Evolutionary conservation across 1,139 yeast species (phyloP).

Genomic region (Tardiomyces depauwii): DNA sequence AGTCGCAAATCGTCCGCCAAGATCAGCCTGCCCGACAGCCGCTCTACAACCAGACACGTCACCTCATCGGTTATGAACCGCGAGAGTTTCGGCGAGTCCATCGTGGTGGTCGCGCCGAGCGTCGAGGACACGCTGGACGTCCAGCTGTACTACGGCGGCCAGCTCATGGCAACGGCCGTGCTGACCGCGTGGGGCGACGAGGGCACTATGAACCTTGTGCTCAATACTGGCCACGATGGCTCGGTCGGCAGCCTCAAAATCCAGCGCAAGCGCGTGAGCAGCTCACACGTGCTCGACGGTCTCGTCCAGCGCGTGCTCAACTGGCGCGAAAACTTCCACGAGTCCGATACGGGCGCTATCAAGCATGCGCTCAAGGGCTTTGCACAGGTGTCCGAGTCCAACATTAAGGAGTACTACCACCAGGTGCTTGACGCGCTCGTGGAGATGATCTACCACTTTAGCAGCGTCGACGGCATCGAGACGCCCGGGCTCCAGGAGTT

Average conservation of each 20-base stretch:
- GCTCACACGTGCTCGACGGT: background rate
- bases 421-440: slow-evolving; percentile 33
- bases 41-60: background rate
- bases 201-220: background rate
- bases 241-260: background rate
- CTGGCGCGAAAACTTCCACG: background rate
- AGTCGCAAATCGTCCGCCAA: background rate
- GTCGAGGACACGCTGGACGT: background rate
- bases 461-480: slow-evolving; percentile 11
- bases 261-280: background rate
- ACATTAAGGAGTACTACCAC: slow-evolving; percentile 11
- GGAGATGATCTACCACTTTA: slow-evolving; percentile 20
- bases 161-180: background rate
- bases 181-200: background rate
- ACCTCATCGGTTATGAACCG: background rate
- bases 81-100: background rate
- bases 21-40: background rate
- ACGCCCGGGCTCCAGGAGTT: background rate
- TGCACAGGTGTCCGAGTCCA: background rate
- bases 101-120: background rate
- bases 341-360: background rate
- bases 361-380: background rate
- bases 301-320: background rate
- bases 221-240: background rate
- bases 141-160: background rate